Percentiles rank a stretch among this genome's conserved stretches.
phyloP scores from a whole-genome alignment of 176 grass and related monocot species.

The Aegilops speltoides region DNA sequence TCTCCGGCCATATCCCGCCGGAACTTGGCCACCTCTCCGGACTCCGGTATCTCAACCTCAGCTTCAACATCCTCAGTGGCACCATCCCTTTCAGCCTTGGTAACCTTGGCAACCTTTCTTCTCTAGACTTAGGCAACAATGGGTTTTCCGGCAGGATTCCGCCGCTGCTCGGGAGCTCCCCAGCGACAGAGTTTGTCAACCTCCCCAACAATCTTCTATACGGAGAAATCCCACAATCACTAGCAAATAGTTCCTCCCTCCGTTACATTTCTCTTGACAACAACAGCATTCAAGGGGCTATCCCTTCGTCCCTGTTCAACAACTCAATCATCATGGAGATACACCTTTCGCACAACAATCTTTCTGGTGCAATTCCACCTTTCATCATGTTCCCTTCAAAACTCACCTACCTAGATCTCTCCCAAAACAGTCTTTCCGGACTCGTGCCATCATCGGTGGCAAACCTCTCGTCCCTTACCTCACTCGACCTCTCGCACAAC shows the following conservation, averaged over 20 bases:
- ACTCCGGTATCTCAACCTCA: too few species aligned
- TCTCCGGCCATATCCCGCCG: too few species aligned
- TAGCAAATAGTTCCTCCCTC: not conserved
- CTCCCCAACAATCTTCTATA: too few species aligned
- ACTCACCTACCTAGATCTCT: not conserved
- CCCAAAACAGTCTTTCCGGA: slow-evolving; percentile 21
- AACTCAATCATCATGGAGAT: slow-evolving; percentile 4
- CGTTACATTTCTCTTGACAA: slow-evolving; percentile 23
- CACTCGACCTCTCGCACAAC: slow-evolving; percentile 24
- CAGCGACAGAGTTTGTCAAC: too few species aligned
- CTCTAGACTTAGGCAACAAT: too few species aligned
- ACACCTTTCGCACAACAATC: not conserved
- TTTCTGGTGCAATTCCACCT: not conserved
- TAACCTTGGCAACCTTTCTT: too few species aligned
- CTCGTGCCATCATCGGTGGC: slow-evolving; percentile 36
- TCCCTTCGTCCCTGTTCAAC: slow-evolving; percentile 36
- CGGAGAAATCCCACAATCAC: too few species aligned
- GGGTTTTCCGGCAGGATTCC: too few species aligned
- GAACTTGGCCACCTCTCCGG: too few species aligned
- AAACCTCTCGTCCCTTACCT: slow-evolving; percentile 24
- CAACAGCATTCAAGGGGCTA: slow-evolving; percentile 32
- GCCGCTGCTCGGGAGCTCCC: too few species aligned
- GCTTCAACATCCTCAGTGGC: too few species aligned
- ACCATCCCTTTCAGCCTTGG: too few species aligned
- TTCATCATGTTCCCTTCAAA: not conserved